Base-by-base conservation (phyloP, 148 eudicot species). In the Talinum fruticosum region DNA sequence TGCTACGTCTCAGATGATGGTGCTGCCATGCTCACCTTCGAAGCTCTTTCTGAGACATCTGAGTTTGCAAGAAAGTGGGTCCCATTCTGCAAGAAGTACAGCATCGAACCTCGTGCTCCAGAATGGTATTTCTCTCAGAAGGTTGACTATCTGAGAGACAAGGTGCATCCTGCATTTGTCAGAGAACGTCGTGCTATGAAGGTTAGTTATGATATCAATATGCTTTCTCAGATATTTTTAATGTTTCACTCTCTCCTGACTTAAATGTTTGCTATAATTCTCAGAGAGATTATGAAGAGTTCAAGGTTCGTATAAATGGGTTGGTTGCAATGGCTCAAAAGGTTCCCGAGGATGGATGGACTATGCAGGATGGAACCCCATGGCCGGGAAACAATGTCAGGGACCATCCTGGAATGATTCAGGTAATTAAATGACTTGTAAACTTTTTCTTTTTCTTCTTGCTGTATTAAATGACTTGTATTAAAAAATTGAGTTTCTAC, bases 381-480 rank as follows among this genome's bases (percentile, higher is more conserved):
- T 96, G 97, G 99, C 99, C 99, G 1, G 99, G 99, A 57, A 93
- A 96, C 80, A 90, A 90, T 83, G 93, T 93, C 72, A 86, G 97
- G 88, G 97, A 96, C 79, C 99, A 96, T 83, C 99, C 99, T 53
- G 97, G 97, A 87, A 96, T 96, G 97, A 96, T 96, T 51, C 97
- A 96, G 97, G 97, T 95, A 35, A 54, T 45, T 24, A 2, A 41
- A 28, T 54, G 30, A 38, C 65, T 45, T 54, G 38, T 15, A 61
- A 41, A 14, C 8, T 10, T 33, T 71, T 0, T 30, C 45, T 10
- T 7, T 53, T 37, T 1, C 29, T 59, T 59, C n/a, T 59, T n/a
- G 26, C n/a, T 59, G 6, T 24, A 30, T 23, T 51, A 21, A 18
- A 19, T 41, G 10, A 51, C 4, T 15, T 51, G 14, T n/a, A n/a